These are phyloP conservation scores for Taphrina pruni DNA, from an alignment of 1,139 yeast species.

Conservation along the genomic window DNA sequence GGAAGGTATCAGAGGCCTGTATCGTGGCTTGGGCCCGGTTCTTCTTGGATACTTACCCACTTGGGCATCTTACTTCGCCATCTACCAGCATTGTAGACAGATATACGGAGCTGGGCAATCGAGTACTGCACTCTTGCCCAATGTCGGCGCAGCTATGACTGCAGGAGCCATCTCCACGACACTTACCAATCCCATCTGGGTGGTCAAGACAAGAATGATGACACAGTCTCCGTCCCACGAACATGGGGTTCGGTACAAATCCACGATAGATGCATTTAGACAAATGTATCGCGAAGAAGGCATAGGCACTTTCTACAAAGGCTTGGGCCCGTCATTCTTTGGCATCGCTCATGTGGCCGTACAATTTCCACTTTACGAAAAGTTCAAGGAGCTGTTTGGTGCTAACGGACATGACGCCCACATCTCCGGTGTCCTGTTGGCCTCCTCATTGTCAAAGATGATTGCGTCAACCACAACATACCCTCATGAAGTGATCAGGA, in stretches of 20 bases:
- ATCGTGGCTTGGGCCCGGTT: constrained; percentile 89
- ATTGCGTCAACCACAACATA: constrained; percentile 87
- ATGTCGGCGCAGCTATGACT: constrained; percentile 79
- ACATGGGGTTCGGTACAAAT: constrained; percentile 60
- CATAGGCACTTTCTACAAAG: constrained; percentile 80
- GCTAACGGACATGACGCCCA: constrained; percentile 48
- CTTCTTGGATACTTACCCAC: constrained; percentile 94
- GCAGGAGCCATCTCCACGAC: constrained; percentile 89
- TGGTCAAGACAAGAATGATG: constrained; percentile 91
- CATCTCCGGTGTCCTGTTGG: constrained; percentile 62
- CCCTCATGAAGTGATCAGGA: constrained; percentile 94
- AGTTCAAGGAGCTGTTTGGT: constrained; percentile 59
- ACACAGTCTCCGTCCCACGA: constrained; percentile 54
- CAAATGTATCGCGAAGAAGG: constrained; percentile 86
- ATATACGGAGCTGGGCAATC: constrained; percentile 41
- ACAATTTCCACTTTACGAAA: constrained; percentile 95
- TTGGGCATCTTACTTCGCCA: constrained; percentile 93
- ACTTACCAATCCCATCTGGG: constrained; percentile 97
- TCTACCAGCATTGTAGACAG: constrained; percentile 78
- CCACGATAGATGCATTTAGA: constrained; percentile 81
- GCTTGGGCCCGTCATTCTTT: constrained; percentile 84
- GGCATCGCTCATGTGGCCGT: constrained; percentile 94
- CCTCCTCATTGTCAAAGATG: constrained; percentile 85
- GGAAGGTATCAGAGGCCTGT: constrained; percentile 83
- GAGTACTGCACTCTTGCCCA: constrained; percentile 51